A percentile compares a stretch with the other conserved stretches of the same genome.
Conservation (phyloP, 2,329 filamentous ascomycete genomes). For the Penicillium sp. region DNA sequence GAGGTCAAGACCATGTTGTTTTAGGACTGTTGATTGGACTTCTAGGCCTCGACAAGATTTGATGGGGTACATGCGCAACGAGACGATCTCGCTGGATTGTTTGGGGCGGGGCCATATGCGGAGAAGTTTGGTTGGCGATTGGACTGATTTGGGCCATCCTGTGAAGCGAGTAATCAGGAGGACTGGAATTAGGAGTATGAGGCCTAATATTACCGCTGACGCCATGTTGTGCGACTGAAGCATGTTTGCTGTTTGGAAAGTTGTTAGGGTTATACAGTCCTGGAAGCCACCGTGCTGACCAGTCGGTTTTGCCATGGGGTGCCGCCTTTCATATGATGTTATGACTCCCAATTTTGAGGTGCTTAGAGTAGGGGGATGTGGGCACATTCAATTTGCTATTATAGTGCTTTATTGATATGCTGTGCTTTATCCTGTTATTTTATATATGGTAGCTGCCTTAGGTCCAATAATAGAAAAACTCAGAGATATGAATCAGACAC, state of each 20-base stretch:
- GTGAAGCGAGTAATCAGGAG: background rate
- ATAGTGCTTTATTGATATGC: background rate
- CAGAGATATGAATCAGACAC: background rate
- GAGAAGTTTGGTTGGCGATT: conserved; percentile 13
- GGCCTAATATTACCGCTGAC: background rate
- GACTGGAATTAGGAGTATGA: background rate
- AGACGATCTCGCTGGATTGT: conserved; percentile 32
- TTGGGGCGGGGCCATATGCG: conserved; percentile 15
- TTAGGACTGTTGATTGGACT: conserved; percentile 51
- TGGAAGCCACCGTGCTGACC: background rate
- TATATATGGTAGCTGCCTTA: background rate
- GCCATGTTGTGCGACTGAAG: background rate
- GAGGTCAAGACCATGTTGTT: conserved; percentile 58
- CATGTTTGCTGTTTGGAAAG: background rate
- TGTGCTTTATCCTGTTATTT: background rate
- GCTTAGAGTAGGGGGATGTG: no score
- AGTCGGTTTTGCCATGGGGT: background rate
- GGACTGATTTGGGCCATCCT: conserved; percentile 13
- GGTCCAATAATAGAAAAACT: background rate
- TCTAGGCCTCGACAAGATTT: conserved; percentile 65
- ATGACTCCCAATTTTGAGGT: no score
- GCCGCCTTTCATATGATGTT: background rate
- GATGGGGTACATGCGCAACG: conserved; percentile 60
- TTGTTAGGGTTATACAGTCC: background rate
- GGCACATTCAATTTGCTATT: background rate